phyloP scores from a whole-genome alignment of 2,329 filamentous ascomycete genomes.

The Chaetomium globosum region DNA sequence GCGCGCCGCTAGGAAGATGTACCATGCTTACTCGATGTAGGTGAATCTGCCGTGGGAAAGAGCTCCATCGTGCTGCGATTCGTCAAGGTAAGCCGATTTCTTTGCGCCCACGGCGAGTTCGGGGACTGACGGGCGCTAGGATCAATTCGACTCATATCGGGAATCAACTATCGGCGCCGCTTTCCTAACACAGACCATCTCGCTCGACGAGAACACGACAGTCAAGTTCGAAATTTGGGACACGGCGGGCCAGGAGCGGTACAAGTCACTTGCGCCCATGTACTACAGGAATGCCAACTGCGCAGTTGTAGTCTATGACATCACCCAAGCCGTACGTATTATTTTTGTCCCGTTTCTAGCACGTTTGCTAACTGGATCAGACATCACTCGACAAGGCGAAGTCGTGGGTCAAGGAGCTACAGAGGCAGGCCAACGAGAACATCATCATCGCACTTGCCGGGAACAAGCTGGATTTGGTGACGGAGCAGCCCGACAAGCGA shows the following conservation, averaged over 20 bases:
- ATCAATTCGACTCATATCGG: constrained; percentile 97
- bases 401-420: constrained; percentile 97
- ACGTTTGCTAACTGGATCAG: constrained; percentile 53
- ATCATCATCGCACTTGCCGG: constrained; percentile 98
- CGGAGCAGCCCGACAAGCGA: constrained; percentile 91
- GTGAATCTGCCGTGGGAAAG: constrained; percentile 99
- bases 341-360: constrained; percentile 15
- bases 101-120: not conserved
- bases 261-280: constrained; percentile 98
- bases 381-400: constrained; percentile 98
- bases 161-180: constrained; percentile 98
- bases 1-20: not conserved
- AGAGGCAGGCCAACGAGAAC: constrained; percentile 98
- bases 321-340: constrained; percentile 88
- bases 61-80: constrained; percentile 97
- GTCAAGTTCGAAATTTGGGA: constrained; percentile 99
- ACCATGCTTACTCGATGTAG: constrained; percentile 51
- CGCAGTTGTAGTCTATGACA: constrained; percentile 98
- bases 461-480: constrained; percentile 96
- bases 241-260: constrained; percentile 96
- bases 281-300: constrained; percentile 99
- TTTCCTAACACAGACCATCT: constrained; percentile 98
- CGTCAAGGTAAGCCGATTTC: constrained; percentile 72
- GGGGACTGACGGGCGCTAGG: constrained; percentile 56
- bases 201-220: constrained; percentile 94